Percentiles rank a stretch among this genome's conserved stretches.
Conservation (phyloP, 2,329 filamentous ascomycete species). For the Cladophialophora bantiana region DNA sequence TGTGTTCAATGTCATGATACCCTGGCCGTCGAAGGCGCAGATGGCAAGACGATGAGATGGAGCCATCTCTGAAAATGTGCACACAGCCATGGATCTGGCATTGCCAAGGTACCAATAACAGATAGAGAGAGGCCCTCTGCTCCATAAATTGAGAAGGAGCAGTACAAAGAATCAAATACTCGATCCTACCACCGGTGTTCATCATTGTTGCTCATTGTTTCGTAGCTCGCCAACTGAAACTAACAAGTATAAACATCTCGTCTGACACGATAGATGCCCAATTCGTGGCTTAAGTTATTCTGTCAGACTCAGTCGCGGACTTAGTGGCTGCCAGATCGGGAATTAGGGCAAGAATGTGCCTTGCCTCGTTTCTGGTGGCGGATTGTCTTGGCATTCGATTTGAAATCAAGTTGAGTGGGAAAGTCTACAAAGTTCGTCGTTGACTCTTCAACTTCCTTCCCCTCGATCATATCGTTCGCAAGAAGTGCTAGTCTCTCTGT, state of each 20-base stretch:
- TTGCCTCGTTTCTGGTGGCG: conserved; percentile 6
- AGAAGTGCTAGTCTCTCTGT: conserved; percentile 55
- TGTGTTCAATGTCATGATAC: conserved; percentile 12
- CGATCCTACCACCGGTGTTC: not conserved
- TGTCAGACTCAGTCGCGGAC: not conserved
- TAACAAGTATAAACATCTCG: not conserved
- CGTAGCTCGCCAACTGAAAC: not conserved
- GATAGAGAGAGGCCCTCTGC: not conserved
- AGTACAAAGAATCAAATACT: not conserved
- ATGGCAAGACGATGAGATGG: conserved; percentile 14
- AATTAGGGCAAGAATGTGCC: conserved; percentile 2
- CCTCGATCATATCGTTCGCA: conserved; percentile 52
- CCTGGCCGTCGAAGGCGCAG: conserved; percentile 8
- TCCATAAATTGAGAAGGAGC: not conserved
- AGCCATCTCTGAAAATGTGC: conserved; percentile 1
- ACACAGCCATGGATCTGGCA: not conserved
- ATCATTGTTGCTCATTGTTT: not conserved
- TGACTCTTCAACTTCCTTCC: conserved; percentile 18
- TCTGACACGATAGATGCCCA: not conserved
- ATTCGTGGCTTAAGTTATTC: not conserved
- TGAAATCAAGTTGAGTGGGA: conserved; percentile 13
- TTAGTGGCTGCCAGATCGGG: conserved; percentile 1
- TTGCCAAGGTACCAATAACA: not conserved
- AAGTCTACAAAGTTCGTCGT: conserved; percentile 12
- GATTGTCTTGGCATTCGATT: conserved; percentile 7